Conservation (phyloP, 225 moss, liverwort and hornwort genomes). For the Straminergon stramineum region DNA sequence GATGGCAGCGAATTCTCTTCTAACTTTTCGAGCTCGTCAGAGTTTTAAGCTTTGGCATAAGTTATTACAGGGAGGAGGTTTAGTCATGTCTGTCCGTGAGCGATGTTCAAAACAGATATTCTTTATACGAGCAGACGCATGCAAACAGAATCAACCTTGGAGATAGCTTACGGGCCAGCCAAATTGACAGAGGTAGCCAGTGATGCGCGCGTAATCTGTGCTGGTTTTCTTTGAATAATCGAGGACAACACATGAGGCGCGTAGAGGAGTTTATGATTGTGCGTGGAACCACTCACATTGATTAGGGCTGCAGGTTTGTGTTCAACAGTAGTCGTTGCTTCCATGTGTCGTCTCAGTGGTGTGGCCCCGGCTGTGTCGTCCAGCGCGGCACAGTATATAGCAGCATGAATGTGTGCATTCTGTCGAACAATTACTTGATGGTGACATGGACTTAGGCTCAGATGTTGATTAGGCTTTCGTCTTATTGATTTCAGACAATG, state of each 20-base stretch:
- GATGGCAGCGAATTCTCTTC: background rate
- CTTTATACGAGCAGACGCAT: background rate
- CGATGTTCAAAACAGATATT: background rate
- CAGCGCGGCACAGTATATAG: background rate
- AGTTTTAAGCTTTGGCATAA: background rate
- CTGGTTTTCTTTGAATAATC: background rate
- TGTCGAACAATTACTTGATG: background rate
- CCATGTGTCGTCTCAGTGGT: background rate
- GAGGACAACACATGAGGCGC: background rate
- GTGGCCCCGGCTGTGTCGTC: background rate
- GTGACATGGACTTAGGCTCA: background rate
- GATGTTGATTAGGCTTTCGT: background rate
- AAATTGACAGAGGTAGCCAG: background rate
- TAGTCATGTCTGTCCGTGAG: background rate
- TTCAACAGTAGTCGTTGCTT: background rate
- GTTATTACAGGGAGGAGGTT: background rate
- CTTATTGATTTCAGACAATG: slow-evolving; percentile 8
- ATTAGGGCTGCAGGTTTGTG: background rate
- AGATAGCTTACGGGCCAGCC: background rate
- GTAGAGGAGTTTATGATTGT: background rate
- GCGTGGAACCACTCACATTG: background rate
- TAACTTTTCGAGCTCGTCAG: background rate
- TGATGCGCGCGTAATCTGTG: background rate
- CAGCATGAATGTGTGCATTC: background rate
- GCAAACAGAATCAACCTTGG: background rate